These are phyloP conservation scores for Vitellaria paradoxa DNA, from an alignment of 179 eudicot genomes.

Conservation along the genomic window DNA sequence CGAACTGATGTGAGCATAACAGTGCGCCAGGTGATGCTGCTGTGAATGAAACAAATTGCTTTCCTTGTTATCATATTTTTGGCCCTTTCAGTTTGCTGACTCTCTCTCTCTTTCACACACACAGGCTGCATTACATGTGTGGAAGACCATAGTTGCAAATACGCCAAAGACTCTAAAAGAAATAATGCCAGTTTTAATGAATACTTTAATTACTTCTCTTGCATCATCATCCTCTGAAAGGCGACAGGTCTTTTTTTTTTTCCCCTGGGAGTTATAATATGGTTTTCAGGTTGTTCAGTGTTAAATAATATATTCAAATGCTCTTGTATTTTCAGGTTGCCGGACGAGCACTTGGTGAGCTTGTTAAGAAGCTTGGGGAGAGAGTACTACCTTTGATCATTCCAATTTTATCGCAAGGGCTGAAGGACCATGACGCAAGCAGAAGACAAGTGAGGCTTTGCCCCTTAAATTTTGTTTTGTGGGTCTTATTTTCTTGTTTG, in stretches of 20 bases:
- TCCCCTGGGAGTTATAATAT: background rate
- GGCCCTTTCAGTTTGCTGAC: background rate
- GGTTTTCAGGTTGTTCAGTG: background rate
- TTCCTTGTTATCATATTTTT: background rate
- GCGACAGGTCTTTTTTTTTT: slow-evolving; percentile 66
- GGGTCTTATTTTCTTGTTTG: background rate
- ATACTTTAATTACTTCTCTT: slow-evolving; percentile 81
- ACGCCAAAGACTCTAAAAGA: slow-evolving; percentile 97
- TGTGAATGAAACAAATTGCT: background rate
- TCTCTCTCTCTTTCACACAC: slow-evolving; percentile 12
- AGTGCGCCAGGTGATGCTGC: slow-evolving; percentile 82
- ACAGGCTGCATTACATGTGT: slow-evolving; percentile 98
- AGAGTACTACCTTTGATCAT: slow-evolving; percentile 94
- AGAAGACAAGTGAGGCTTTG: slow-evolving; percentile 81
- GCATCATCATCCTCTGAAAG: slow-evolving; percentile 97
- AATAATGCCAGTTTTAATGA: slow-evolving; percentile 97
- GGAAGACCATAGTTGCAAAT: slow-evolving; percentile 97
- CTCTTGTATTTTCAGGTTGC: slow-evolving; percentile 62
- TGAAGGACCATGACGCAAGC: slow-evolving; percentile 67
- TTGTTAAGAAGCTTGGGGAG: slow-evolving; percentile 97
- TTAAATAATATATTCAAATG: background rate
- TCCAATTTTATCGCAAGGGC: slow-evolving; percentile 81
- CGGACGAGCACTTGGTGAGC: slow-evolving; percentile 91
- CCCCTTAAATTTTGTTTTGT: slow-evolving; percentile 1
- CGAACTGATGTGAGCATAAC: slow-evolving; percentile 94